Base-by-base conservation (phyloP, 495 filamentous ascomycete genomes). In the Rostrohypoxylon terebratum region DNA sequence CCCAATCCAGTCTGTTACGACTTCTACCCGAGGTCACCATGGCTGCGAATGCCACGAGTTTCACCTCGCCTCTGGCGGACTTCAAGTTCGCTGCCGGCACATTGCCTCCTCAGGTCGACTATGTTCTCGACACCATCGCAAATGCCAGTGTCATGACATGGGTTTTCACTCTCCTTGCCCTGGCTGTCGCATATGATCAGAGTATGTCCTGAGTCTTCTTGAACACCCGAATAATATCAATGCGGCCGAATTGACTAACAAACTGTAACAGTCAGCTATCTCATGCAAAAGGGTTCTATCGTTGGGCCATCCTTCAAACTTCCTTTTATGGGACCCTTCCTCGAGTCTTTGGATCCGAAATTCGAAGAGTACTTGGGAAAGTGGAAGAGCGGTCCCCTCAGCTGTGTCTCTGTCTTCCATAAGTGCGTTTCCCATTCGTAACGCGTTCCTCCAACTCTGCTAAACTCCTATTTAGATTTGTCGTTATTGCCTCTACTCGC, bases 391-490 rank as follows among this genome's bases (percentile, higher is more conserved):
- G 96, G 92, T 13, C 89, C 90, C 11, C 85, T 99, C 75, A 97
- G 94, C 83, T 99, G 96, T 82, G 95, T 99, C 66, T 97, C 94
- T 11, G 94, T 99, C 68, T 99, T 99, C 84, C 96, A 99, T 88
- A 99, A 99, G 94, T 97, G 88, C 75, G 93, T 76, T 55, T n/a
- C 16, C 7, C 7, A 34, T 44, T 11, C 13, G 4, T n/a, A 8
- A 9, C 28, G 7, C 14, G 48, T 25, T 45, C 16, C 50, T 0
- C 6, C 34, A 16, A 36, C 21, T 11, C 45, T 10, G 48, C 63
- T 71, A 70, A 71, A 9, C 13, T 28, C 14, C 7, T 28, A 13
- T 66, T 6, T 73, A 98, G 94, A 82, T 99, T 99, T 80, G 96
- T 99, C 72, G 94, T 99, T 34, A 97, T 99, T 78, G 96, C 94